Evolutionary conservation across 1,284 basidiomycete genomes (phyloP), one percentile per base, ranked within the genome.

Genomic region (Irpex sp.): DNA sequence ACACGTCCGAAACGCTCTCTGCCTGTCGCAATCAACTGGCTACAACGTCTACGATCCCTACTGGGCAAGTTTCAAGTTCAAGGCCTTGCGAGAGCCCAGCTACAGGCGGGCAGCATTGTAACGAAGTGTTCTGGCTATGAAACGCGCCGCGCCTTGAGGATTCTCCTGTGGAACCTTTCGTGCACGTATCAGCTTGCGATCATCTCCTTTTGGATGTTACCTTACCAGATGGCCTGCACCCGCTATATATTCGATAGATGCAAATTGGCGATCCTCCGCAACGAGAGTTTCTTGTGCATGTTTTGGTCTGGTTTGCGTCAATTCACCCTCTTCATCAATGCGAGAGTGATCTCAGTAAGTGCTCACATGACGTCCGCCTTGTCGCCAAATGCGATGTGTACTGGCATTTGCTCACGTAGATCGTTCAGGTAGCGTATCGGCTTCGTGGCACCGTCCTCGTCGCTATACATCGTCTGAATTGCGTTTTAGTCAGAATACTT

Each of bases 401-500:
- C 63, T 5, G 60, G 60, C 2, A 61, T 55, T 17, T 26, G 39
- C 4, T 15, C 6, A 37, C 63, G 61, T 33, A 57, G 8, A 1
- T 11, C 6, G 15, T 47, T 37, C 9, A 64, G 63, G 39, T 61
- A 35, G 21, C 26, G 17, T 7, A 64, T 47, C 1, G 63, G 63
- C 37, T 61, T 64, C 5, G 37, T 58, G 8, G 60, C 63, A 5
- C 63, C 63, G 7, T 61, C 57, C 1, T 50, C n/a, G 49, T 64
- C 63, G 37, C 60, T 47, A 39, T 64, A 64, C 63, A 64, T 64
- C n/a, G 63, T 61, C 63, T 64, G 47, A 21, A 21, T 13, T 13
- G 35, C 15, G 39, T n/a, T 4, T 19, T 17, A 43, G 37, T 58
- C 5, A 61, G 47, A 5, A 8, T 55, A 26, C 26, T 26, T 26